phyloP scores from a whole-genome alignment of 2,329 filamentous ascomycete genomes.

The Botryotinia convoluta region DNA sequence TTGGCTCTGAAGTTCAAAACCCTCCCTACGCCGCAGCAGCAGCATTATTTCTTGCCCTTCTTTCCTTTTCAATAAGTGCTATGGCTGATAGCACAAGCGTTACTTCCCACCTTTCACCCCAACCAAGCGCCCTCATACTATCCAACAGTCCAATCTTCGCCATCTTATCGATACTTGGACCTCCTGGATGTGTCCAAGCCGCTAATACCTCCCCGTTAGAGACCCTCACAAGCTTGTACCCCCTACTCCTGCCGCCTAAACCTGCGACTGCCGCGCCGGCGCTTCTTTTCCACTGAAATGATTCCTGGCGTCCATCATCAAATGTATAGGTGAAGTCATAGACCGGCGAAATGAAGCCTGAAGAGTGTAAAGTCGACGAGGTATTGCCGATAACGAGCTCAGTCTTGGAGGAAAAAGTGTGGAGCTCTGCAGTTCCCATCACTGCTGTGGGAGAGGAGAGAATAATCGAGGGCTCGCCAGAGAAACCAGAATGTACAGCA shows the following conservation, averaged over 20 bases:
- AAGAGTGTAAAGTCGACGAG: neutral
- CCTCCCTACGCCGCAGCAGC: neutral
- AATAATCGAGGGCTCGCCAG: neutral
- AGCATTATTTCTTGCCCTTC: neutral
- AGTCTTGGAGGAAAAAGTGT: neutral
- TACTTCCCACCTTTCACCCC: slow-evolving; percentile 18
- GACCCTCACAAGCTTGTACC: slow-evolving; percentile 5
- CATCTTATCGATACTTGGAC: neutral
- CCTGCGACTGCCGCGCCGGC: neutral
- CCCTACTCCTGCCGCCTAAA: neutral
- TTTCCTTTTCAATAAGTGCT: slow-evolving; percentile 9
- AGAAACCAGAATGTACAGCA: neutral
- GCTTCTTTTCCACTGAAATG: slow-evolving; percentile 10
- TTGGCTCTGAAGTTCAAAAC: neutral
- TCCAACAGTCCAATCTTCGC: slow-evolving; percentile 16
- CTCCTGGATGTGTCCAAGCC: neutral
- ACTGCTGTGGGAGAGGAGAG: neutral
- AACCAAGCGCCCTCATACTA: neutral
- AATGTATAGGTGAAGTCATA: slow-evolving; percentile 2
- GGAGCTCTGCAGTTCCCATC: slow-evolving; percentile 3
- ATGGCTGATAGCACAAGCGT: slow-evolving; percentile 9
- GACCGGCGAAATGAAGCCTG: neutral
- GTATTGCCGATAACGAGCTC: slow-evolving; percentile 3
- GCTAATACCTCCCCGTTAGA: slow-evolving; percentile 2
- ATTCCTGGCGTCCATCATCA: slow-evolving; percentile 7